Evolutionary conservation across 148 eudicot species (phyloP).

Genomic region (Heliamphora exappendiculata): DNA sequence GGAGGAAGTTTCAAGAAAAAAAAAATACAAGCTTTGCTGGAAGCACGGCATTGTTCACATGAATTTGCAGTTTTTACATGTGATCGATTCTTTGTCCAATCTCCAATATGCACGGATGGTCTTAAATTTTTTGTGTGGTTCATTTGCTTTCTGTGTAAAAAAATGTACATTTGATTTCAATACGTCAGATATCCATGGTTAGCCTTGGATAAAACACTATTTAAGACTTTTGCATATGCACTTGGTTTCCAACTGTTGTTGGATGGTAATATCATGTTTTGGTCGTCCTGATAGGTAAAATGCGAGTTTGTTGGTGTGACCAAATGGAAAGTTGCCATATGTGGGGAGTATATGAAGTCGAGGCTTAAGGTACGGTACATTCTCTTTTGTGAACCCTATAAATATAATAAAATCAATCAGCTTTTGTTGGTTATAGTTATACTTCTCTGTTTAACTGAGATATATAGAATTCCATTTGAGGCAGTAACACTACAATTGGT

Average conservation of each 20-base stretch:
- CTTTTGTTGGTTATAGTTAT: not conserved
- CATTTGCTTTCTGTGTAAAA: not conserved
- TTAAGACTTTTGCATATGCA: not conserved
- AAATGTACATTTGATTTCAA: not conserved
- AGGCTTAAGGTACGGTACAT: conserved; percentile 57
- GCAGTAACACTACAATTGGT: not conserved
- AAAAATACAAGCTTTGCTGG: no score
- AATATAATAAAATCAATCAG: not conserved
- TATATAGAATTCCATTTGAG: not conserved
- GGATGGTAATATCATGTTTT: conserved; percentile 10
- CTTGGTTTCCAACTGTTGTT: not conserved
- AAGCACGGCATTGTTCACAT: not conserved
- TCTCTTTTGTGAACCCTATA: not conserved
- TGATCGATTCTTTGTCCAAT: not conserved
- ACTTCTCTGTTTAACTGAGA: conserved; percentile 3
- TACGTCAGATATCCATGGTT: not conserved
- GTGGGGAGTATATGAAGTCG: conserved; percentile 91
- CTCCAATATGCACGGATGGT: not conserved
- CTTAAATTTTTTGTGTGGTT: not conserved
- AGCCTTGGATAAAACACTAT: not conserved
- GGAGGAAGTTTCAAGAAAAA: no score
- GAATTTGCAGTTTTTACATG: not conserved
- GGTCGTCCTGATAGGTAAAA: conserved; percentile 36
- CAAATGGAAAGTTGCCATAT: conserved; percentile 88
- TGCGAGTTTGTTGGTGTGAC: conserved; percentile 80